A percentile compares a stretch with the other conserved stretches of the same genome.
These are phyloP conservation scores for Stachybotrys elegans DNA, from an alignment of 2,329 filamentous ascomycete species.

Conservation along the genomic window DNA sequence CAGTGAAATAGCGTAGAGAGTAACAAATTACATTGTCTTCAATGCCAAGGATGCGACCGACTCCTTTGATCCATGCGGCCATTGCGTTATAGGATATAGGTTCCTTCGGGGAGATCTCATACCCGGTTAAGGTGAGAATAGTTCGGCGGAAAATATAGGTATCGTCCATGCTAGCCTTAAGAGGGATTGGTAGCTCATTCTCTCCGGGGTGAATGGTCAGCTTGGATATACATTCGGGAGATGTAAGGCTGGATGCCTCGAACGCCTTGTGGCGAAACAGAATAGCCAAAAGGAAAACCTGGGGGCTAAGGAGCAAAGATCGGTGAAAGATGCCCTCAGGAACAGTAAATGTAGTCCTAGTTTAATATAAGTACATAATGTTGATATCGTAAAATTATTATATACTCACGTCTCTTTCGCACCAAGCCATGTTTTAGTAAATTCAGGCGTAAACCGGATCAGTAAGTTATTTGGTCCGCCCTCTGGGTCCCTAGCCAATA, in stretches of 20 bases:
- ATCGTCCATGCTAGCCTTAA: slow-evolving; percentile 1
- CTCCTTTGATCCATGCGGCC: slow-evolving; percentile 8
- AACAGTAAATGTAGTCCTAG: slow-evolving; percentile 27
- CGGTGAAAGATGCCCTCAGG: slow-evolving; percentile 29
- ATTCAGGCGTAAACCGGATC: slow-evolving; percentile 12
- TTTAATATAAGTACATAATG: too few relatives aligned
- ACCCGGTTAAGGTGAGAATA: slow-evolving; percentile 7
- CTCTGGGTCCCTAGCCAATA: slow-evolving; percentile 10
- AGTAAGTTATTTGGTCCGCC: slow-evolving; percentile 10
- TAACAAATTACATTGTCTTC: slow-evolving; percentile 5
- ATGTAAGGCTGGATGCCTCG: slow-evolving; percentile 15
- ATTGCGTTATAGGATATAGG: slow-evolving; percentile 10
- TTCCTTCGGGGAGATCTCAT: slow-evolving; percentile 9
- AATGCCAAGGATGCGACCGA: slow-evolving; percentile 5
- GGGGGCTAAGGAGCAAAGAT: slow-evolving; percentile 27
- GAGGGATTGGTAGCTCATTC: slow-evolving; percentile 10
- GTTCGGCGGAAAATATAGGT: slow-evolving; percentile 4
- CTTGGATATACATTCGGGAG: slow-evolving; percentile 11
- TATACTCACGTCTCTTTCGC: slow-evolving; percentile 14
- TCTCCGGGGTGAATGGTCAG: slow-evolving; percentile 20
- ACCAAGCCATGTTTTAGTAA: slow-evolving; percentile 19
- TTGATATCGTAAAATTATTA: too few relatives aligned
- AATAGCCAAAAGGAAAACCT: slow-evolving; percentile 26
- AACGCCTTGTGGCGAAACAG: slow-evolving; percentile 20
- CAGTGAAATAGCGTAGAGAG: slow-evolving; percentile 6